Evolutionary conservation across 2,329 filamentous ascomycete genomes (phyloP).

Genomic region (Penicillium sp.): DNA sequence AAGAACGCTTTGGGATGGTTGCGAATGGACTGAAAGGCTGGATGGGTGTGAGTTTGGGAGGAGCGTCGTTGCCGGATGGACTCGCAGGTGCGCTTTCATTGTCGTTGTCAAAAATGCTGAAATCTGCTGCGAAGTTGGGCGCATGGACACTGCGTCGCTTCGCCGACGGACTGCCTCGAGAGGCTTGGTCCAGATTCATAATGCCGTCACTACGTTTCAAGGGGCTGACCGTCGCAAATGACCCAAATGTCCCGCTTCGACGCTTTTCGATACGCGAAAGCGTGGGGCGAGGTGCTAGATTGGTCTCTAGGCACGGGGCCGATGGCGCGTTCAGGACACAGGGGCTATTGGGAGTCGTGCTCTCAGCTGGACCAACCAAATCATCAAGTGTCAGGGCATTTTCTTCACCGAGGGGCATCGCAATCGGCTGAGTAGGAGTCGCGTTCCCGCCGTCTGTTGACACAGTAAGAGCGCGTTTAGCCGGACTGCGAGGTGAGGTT

Average conservation of each 20-base stretch:
- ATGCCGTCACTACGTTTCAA: constrained; percentile 87
- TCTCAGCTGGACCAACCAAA: constrained; percentile 24
- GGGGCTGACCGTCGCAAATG: constrained; percentile 66
- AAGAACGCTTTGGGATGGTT: constrained; percentile 65
- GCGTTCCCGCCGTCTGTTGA: constrained; percentile 70
- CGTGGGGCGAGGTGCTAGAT: constrained; percentile 36
- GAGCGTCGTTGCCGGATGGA: constrained; percentile 29
- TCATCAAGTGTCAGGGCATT: constrained; percentile 39
- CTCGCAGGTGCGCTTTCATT: constrained; percentile 27
- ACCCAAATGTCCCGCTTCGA: constrained; percentile 47
- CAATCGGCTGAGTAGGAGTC: constrained; percentile 49
- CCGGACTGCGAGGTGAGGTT: constrained; percentile 75
- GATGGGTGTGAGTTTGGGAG: constrained; percentile 33
- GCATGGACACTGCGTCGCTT: constrained; percentile 87
- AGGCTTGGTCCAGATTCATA: constrained; percentile 79
- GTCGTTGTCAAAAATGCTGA: constrained; percentile 70
- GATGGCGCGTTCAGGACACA: constrained; percentile 42
- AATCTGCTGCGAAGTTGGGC: constrained; percentile 60
- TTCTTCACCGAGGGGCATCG: constrained; percentile 49
- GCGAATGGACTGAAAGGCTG: constrained; percentile 48
- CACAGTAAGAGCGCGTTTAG: constrained; percentile 71
- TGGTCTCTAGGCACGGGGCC: constrained; percentile 21
- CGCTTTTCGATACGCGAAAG: constrained; percentile 51
- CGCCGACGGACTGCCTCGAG: constrained; percentile 78
- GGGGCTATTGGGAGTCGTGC: constrained; percentile 19